A percentile compares a stretch with the other conserved stretches of the same genome.
phyloP scores from a whole-genome alignment of 306 rosid species.

The Mimosa pudica region DNA sequence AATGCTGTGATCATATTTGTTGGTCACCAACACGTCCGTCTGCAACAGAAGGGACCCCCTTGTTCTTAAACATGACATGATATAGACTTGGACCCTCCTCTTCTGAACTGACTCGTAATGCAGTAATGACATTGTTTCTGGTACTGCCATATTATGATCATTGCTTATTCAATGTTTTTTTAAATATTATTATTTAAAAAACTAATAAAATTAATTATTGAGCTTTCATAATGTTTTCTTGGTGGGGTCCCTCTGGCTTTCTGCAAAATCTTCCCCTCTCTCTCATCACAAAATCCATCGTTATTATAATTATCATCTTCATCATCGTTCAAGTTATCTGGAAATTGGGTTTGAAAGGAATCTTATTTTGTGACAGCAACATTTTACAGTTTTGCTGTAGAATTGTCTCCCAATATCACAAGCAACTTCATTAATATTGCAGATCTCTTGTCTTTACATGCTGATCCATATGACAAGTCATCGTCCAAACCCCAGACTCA shows the following conservation, averaged over 20 bases:
- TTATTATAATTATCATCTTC: not conserved
- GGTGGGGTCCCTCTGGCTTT: not conserved
- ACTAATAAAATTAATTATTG: not conserved
- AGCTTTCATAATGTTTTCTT: slow-evolving; percentile 1
- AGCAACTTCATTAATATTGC: slow-evolving; percentile 31
- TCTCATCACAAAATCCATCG: not conserved
- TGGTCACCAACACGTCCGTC: slow-evolving; percentile 40
- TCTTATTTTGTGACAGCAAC: slow-evolving; percentile 36
- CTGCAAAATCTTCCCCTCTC: not conserved
- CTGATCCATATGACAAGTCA: slow-evolving; percentile 41
- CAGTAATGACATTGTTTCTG: slow-evolving; percentile 17
- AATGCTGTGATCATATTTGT: slow-evolving; percentile 35
- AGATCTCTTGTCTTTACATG: slow-evolving; percentile 13
- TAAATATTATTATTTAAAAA: not conserved
- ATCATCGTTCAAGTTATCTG: not conserved
- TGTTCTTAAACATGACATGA: not conserved
- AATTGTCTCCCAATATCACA: slow-evolving; percentile 26
- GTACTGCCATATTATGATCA: slow-evolving; percentile 2
- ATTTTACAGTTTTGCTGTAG: slow-evolving; percentile 27
- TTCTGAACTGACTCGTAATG: slow-evolving; percentile 13
- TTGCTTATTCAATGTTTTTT: slow-evolving; percentile 24
- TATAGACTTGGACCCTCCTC: not conserved
- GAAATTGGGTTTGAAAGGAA: slow-evolving; percentile 26
- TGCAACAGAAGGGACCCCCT: slow-evolving; percentile 31
- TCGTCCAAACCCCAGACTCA: slow-evolving; percentile 32